Base-by-base conservation (phyloP, 371 early-diverging fungal species). In the Entomophthora muscae region DNA sequence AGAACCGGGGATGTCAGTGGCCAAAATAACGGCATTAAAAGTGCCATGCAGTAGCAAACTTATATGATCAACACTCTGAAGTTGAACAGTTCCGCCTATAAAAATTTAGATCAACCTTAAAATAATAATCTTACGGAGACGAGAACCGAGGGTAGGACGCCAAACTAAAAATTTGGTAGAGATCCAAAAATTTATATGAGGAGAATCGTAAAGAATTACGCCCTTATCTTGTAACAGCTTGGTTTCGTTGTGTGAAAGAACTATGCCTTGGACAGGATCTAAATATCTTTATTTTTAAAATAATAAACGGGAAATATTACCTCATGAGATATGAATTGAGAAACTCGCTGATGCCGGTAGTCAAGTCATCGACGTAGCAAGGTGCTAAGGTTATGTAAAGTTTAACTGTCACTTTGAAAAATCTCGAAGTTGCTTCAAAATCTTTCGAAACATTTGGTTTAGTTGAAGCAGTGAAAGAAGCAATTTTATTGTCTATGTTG, bases 31-130 rank as follows among this genome's bases (percentile, higher is more conserved):
- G 13, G 93, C 95, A 67, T 96, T 96, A 77, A 96, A 93, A 10
- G 91, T 88, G 52, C 91, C 89, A 71, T 86, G 89, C 60, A 94
- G 79, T 66, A 96, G 78, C 29, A 93, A 74, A 71, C 94, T 95
- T 67, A 96, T 88, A 67, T 96, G 96, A 72, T 92, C 91, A n/a
- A 88, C 80, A 60, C 93, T 92, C 64, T 93, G 92, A 55, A 92
- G 80, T 73, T 90, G 94, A 69, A 95, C 89, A 3, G 83, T 79
- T 56, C 95, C 96, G 32, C 78, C 88, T 85, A 70, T 61, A 57
- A 24, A 51, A 63, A 63, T 17, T 33, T 29, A 33, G 42, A 22
- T 32, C 32, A 63, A 27, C 12, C 3, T 24, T 17, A 32, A 63
- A 13, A 60, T n/a, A 55, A 2, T 27, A 32, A 23, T 67, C 70